phyloP scores from a whole-genome alignment of 257 asterid genomes.

The Petunia secreta region DNA sequence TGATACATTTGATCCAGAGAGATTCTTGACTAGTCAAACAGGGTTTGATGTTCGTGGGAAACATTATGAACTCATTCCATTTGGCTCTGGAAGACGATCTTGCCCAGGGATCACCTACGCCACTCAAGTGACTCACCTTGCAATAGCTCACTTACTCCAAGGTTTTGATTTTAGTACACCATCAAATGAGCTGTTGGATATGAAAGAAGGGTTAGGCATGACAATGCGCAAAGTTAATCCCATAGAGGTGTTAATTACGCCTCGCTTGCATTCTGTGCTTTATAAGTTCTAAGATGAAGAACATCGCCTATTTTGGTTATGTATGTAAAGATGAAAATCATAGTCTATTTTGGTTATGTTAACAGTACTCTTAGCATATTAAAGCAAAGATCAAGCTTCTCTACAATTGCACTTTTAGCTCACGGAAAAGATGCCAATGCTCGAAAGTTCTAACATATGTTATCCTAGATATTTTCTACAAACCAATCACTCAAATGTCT shows the following conservation, averaged over 20 bases:
- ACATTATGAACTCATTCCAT: slow-evolving; percentile 25
- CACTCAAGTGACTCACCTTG: slow-evolving; percentile 26
- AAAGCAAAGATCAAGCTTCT: neutral
- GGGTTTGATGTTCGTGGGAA: neutral
- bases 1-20: slow-evolving; percentile 23
- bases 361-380: neutral
- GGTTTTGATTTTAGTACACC: slow-evolving; percentile 21
- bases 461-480: too few species aligned
- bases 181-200: neutral
- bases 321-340: neutral
- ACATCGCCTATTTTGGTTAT: neutral
- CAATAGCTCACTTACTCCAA: slow-evolving; percentile 22
- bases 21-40: slow-evolving; percentile 27
- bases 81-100: slow-evolving; percentile 27
- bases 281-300: neutral
- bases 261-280: slow-evolving; percentile 20
- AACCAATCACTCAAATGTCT: too few species aligned
- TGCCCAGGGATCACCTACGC: slow-evolving; percentile 28
- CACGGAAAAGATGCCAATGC: neutral
- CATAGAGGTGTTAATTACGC: neutral
- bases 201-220: slow-evolving; percentile 24
- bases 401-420: neutral
- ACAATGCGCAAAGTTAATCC: slow-evolving; percentile 28
- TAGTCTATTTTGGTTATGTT: neutral
- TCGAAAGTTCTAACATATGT: too few species aligned